A percentile compares a stretch with the other conserved stretches of the same genome.
These are phyloP conservation scores for Malania oleifera DNA, from an alignment of 164 flowering plant species.

Conservation along the genomic window DNA sequence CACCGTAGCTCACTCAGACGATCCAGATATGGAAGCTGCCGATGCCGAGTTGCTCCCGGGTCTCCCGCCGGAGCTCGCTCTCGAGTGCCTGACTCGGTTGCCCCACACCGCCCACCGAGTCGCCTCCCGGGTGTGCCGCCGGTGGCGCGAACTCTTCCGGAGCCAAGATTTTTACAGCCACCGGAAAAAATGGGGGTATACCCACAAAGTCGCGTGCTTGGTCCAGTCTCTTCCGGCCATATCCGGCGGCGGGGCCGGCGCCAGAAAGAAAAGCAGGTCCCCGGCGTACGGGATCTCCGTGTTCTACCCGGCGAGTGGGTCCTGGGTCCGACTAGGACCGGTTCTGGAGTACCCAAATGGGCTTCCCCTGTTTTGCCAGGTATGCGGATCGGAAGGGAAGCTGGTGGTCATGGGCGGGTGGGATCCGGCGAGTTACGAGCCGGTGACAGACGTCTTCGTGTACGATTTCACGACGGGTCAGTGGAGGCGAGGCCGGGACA, in stretches of 20 bases:
- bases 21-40: background rate
- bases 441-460: conserved; percentile 48
- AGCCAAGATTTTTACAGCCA: conserved; percentile 40
- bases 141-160: conserved; percentile 45
- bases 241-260: conserved; percentile 1
- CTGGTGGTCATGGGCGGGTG: conserved; percentile 78
- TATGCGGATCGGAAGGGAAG: conserved; percentile 46
- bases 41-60: conserved; percentile 46
- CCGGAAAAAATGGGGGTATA: conserved; percentile 37
- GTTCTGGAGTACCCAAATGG: conserved; percentile 45
- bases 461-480: conserved; percentile 48
- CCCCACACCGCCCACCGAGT: conserved; percentile 43
- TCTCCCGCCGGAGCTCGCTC: conserved; percentile 58
- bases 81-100: conserved; percentile 56
- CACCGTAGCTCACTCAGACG: too few species aligned
- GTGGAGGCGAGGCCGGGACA: conserved; percentile 53
- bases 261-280: too few species aligned
- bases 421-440: conserved; percentile 60
- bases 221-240: conserved; percentile 30
- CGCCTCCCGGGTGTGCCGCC: conserved; percentile 41
- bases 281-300: conserved; percentile 46
- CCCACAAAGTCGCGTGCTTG: conserved; percentile 42
- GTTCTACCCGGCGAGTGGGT: conserved; percentile 36
- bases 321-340: conserved; percentile 53
- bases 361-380: conserved; percentile 67